These are phyloP conservation scores for Globisporangium nunn DNA, from an alignment of 352 stramenopile species.

Conservation along the genomic window DNA sequence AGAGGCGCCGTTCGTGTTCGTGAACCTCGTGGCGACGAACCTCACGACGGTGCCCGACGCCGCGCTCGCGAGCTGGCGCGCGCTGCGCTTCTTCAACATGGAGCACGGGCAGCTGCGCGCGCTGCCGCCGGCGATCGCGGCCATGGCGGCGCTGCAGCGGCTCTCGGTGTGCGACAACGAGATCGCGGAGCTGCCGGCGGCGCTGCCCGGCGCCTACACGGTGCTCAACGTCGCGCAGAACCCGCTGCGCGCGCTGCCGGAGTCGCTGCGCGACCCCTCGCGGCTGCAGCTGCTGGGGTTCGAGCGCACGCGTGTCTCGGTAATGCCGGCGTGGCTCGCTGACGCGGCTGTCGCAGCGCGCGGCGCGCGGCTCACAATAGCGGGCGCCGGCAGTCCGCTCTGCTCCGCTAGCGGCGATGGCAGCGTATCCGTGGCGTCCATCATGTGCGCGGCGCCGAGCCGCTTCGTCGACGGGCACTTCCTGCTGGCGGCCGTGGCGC, in stretches of 20 bases:
- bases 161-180: conserved; percentile 8
- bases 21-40: conserved; percentile 10
- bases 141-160: conserved; percentile 3
- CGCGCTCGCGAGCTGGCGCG: conserved; percentile 5
- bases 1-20: conserved; percentile 9
- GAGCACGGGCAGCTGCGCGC: conserved; percentile 9
- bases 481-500: not conserved
- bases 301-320: conserved; percentile 5
- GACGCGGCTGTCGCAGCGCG: not conserved
- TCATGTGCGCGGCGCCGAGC: not conserved
- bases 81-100: conserved; percentile 9
- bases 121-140: conserved; percentile 4
- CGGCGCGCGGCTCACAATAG: not conserved
- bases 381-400: no score
- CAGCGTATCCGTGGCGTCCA: no score
- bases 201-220: not conserved
- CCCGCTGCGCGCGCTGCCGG: conserved; percentile 2
- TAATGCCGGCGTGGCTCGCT: not conserved
- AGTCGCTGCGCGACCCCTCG: not conserved
- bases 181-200: conserved; percentile 1
- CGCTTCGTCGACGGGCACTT: conserved; percentile 3
- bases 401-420: no score
- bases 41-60: conserved; percentile 6
- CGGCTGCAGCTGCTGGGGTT: conserved; percentile 1
- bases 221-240: conserved; percentile 9